These are phyloP conservation scores for Phytopythium litorale DNA, from an alignment of 352 stramenopile genomes.

Conservation along the genomic window DNA sequence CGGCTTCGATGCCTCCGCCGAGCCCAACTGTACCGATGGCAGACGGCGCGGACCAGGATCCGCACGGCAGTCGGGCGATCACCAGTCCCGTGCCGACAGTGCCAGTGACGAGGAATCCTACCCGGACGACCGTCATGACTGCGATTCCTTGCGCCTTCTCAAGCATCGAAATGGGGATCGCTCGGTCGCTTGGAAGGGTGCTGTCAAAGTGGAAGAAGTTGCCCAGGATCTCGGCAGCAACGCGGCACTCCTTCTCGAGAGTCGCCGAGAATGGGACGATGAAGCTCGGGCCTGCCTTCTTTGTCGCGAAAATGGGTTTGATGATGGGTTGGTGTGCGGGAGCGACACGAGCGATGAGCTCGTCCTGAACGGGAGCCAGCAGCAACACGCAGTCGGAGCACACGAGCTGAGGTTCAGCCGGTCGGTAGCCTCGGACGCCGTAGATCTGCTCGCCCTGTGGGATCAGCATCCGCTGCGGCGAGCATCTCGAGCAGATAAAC, in stretches of 20 bases:
- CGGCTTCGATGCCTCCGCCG: slow-evolving; percentile 77
- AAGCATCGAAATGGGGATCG: slow-evolving; percentile 45
- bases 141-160: slow-evolving; percentile 51
- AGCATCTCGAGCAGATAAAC: slow-evolving; percentile 55
- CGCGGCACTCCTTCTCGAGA: slow-evolving; percentile 50
- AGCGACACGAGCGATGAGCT: slow-evolving; percentile 28
- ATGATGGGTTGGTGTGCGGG: slow-evolving; percentile 20
- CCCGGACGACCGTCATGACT: slow-evolving; percentile 48
- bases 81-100: slow-evolving; percentile 75
- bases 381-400: slow-evolving; percentile 50
- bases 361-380: slow-evolving; percentile 44
- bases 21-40: slow-evolving; percentile 79
- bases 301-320: background rate
- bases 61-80: slow-evolving; percentile 66
- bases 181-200: slow-evolving; percentile 25
- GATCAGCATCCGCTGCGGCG: slow-evolving; percentile 49
- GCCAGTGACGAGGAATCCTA: slow-evolving; percentile 55
- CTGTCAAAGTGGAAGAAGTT: slow-evolving; percentile 37
- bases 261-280: slow-evolving; percentile 40
- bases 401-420: slow-evolving; percentile 38
- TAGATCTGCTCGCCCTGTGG: slow-evolving; percentile 39
- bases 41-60: slow-evolving; percentile 86
- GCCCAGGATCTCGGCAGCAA: slow-evolving; percentile 57
- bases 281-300: slow-evolving; percentile 43
- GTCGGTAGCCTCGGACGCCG: slow-evolving; percentile 44